Evolutionary conservation across 2,329 filamentous ascomycete species (phyloP), one percentile per base, ranked within the genome.

Genomic region (Cladorrhinum sp.): DNA sequence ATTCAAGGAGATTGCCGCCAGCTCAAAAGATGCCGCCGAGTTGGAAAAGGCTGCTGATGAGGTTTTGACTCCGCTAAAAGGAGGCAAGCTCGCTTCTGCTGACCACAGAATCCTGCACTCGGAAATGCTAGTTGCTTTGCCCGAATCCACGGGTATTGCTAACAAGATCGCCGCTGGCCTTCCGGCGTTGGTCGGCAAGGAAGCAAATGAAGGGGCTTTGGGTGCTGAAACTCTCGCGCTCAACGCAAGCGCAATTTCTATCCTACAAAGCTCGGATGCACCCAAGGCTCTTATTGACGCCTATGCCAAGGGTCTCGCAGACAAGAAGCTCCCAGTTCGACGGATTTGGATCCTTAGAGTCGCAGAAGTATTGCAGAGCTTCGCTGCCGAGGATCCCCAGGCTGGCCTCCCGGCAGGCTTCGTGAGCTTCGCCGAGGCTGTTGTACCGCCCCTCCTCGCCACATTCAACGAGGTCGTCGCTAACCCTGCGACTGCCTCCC

Each of bases 81-180:
- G 87, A 18, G 88, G 90, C 57, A 99, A 98, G 72, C 81, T 96
- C 20, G 83, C 92, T 2, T 88, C 89, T 57, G 86, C 90, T 16
- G 95, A 99, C 62, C 92, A 98, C 68, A 89, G 92, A 69, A 82
- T 90, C 3, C 78, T 93, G 2, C 87, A 97, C 74, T 88, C 91
- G 3, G 90, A 95, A 70, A 91, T 96, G 80, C 80, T 99, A 2
- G 79, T 84, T 54, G 79, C 81, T 6, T 75, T 93, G 27, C 81
- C 85, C 1, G 77, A 85, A 49, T 89, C 86, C 1, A 73, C 79
- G 10, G 74, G 81, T 2, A 80, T 89, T 41, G 88, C 90, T 0
- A 80, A 82, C 60, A 89, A 89, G 66, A 81, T 93, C 27, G 82
- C 86, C 1, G 77, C 81, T 54, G 85, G 84, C 6, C 80, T 98